Conservation (phyloP, 2,329 filamentous ascomycete species). For the Aphanoascus verrucosus region DNA sequence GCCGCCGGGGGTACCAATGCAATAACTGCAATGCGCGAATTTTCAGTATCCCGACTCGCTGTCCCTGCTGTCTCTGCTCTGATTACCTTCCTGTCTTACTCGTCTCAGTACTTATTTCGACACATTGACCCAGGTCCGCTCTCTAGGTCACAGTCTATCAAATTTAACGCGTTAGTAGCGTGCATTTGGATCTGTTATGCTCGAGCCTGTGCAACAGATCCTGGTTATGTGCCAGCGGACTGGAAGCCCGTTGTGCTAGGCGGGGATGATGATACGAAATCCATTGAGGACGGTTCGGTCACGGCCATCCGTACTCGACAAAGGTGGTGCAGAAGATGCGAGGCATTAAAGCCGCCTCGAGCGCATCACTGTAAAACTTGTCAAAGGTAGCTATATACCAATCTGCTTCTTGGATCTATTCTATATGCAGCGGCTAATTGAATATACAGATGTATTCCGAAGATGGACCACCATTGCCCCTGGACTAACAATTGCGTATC, state of each 20-base stretch:
- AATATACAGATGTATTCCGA: slow-evolving; percentile 46
- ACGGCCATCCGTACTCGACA: slow-evolving; percentile 21
- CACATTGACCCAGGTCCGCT: slow-evolving; percentile 46
- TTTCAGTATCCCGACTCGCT: slow-evolving; percentile 36
- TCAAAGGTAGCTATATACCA: slow-evolving; percentile 38
- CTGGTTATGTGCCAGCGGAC: slow-evolving; percentile 43
- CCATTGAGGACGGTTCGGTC: background rate
- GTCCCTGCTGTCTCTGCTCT: slow-evolving; percentile 44
- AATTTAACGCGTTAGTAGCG: slow-evolving; percentile 45
- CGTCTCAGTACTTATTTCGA: slow-evolving; percentile 49
- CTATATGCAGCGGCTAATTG: background rate
- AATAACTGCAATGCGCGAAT: slow-evolving; percentile 19
- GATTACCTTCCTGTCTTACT: slow-evolving; percentile 50
- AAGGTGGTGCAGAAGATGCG: slow-evolving; percentile 53
- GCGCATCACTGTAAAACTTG: slow-evolving; percentile 57
- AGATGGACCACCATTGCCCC: slow-evolving; percentile 58
- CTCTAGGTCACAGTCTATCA: slow-evolving; percentile 38
- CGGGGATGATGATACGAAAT: slow-evolving; percentile 14
- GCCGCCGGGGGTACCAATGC: too few species aligned
- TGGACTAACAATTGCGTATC: slow-evolving; percentile 59
- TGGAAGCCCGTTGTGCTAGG: slow-evolving; percentile 24
- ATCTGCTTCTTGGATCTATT: background rate
- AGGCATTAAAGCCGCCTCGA: slow-evolving; percentile 50
- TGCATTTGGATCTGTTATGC: slow-evolving; percentile 51
- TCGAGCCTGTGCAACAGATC: slow-evolving; percentile 48